phyloP scores from a whole-genome alignment of 1,139 yeast genomes.

The Fermentozyma sake region DNA sequence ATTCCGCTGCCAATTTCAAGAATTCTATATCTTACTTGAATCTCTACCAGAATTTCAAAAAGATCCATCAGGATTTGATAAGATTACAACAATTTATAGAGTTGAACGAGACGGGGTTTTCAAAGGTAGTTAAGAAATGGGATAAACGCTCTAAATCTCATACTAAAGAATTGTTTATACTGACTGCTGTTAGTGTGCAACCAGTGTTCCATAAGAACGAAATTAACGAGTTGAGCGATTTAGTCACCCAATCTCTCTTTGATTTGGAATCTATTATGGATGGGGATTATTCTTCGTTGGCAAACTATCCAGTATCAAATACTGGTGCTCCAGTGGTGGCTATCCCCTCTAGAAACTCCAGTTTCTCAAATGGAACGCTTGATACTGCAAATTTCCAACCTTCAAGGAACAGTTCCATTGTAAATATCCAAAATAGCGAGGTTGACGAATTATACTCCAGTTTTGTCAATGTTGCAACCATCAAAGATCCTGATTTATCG shows the following conservation, averaged over 20 bases:
- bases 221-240: slow-evolving; percentile 78
- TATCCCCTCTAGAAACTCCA: slow-evolving; percentile 5
- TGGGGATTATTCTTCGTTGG: slow-evolving; percentile 55
- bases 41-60: slow-evolving; percentile 82
- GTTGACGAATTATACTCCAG: slow-evolving; percentile 66
- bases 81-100: slow-evolving; percentile 90
- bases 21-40: slow-evolving; percentile 43
- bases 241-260: slow-evolving; percentile 69
- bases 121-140: slow-evolving; percentile 95
- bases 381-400: slow-evolving; percentile 4
- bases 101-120: slow-evolving; percentile 90
- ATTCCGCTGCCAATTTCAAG: slow-evolving; percentile 22
- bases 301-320: slow-evolving; percentile 2
- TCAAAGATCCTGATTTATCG: slow-evolving; percentile 42
- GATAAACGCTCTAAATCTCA: slow-evolving; percentile 93
- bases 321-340: slow-evolving; percentile 2
- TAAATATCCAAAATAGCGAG: slow-evolving; percentile 28
- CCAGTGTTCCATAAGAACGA: slow-evolving; percentile 93
- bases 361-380: too few relatives aligned
- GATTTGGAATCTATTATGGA: slow-evolving; percentile 85
- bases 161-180: slow-evolving; percentile 84
- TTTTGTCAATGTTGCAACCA: slow-evolving; percentile 56
- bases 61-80: slow-evolving; percentile 83
- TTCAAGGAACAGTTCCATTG: slow-evolving; percentile 10
- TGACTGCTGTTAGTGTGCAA: slow-evolving; percentile 92